These are phyloP conservation scores for Coccomyxa sp. DNA, from an alignment of 139 green algal species.

Conservation along the genomic window DNA sequence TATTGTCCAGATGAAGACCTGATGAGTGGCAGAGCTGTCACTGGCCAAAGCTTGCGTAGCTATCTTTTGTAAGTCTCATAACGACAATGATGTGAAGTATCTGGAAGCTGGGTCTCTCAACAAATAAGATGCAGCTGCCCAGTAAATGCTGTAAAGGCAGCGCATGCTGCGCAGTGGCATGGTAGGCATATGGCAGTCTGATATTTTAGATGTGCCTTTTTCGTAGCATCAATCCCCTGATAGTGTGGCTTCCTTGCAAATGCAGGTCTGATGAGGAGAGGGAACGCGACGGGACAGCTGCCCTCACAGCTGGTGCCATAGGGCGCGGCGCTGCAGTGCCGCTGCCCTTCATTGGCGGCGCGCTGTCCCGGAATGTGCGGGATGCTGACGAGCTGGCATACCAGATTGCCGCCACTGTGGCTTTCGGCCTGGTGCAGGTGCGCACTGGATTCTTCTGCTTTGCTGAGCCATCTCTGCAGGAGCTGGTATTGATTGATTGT, in stretches of 20 bases:
- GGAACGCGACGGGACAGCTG: not conserved
- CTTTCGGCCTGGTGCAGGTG: not conserved
- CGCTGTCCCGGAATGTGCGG: not conserved
- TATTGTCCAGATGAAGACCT: not conserved
- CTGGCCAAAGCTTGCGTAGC: not conserved
- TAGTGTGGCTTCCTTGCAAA: not conserved
- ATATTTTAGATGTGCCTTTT: not conserved
- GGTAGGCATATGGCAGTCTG: not conserved
- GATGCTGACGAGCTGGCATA: not conserved
- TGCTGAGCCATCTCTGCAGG: not conserved
- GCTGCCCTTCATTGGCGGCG: not conserved
- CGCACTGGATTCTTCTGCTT: not conserved
- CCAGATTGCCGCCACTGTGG: not conserved
- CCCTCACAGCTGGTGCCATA: not conserved
- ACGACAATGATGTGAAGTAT: not conserved
- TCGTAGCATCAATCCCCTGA: too few species aligned
- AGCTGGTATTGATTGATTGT: not conserved
- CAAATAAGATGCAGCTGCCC: not conserved
- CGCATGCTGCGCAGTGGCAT: not conserved
- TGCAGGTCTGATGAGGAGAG: not conserved
- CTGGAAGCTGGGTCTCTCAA: not conserved
- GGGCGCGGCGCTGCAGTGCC: not conserved
- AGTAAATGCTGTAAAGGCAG: not conserved
- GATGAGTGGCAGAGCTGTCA: not conserved
- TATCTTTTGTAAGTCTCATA: not conserved